A percentile compares a stretch with the other conserved stretches of the same genome.
Evolutionary conservation across 169 alveolate species (phyloP).

Genomic region (Cryptosporidium viatorum): DNA sequence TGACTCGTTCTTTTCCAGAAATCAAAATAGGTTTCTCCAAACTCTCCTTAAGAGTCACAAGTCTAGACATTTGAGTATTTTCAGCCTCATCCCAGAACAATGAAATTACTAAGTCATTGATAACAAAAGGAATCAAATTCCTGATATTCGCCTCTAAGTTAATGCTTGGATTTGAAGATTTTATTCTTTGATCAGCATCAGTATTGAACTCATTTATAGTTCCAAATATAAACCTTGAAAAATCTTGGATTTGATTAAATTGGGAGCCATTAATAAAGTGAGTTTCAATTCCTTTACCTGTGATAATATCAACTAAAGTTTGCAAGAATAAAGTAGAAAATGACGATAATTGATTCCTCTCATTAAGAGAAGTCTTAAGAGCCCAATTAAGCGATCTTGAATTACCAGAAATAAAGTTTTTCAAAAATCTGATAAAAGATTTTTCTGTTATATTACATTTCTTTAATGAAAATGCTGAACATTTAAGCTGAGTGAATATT

Average conservation of each 20-base stretch:
- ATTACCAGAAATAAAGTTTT: not conserved
- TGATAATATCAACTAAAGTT: constrained; percentile 34
- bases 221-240: constrained; percentile 35
- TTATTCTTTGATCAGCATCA: not conserved
- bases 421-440: not conserved
- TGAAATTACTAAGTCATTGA: constrained; percentile 4
- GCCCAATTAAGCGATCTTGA: constrained; percentile 20
- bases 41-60: not conserved
- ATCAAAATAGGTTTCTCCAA: not conserved
- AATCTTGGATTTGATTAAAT: constrained; percentile 11
- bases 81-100: constrained; percentile 39
- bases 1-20: constrained; percentile 15
- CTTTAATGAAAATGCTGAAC: not conserved
- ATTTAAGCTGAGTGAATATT: constrained; percentile 6
- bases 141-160: not conserved
- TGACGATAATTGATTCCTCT: constrained; percentile 16
- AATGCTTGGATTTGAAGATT: not conserved
- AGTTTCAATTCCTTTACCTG: constrained; percentile 21
- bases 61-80: not conserved
- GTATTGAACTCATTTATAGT: not conserved
- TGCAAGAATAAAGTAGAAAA: constrained; percentile 29
- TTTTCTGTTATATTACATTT: constrained; percentile 20
- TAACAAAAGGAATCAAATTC: constrained; percentile 6
- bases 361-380: constrained; percentile 47
- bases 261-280: not conserved